A percentile compares a stretch with the other conserved stretches of the same genome.
These are phyloP conservation scores for Lumnitzera racemosa DNA, from an alignment of 345 rosid species.

Conservation along the genomic window DNA sequence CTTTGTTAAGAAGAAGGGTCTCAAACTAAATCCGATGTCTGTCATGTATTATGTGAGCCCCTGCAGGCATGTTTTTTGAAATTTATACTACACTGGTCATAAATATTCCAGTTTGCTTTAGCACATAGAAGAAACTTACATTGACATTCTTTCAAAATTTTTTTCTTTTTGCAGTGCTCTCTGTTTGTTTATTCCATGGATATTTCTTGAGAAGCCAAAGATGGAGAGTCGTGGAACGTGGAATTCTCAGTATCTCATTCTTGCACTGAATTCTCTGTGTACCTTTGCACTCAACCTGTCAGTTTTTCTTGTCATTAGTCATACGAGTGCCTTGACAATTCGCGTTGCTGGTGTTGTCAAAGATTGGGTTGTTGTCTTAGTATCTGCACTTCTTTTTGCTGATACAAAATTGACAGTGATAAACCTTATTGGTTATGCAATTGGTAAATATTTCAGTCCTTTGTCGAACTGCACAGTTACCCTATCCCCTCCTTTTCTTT, in stretches of 20 bases:
- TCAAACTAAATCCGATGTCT: slow-evolving; percentile 83
- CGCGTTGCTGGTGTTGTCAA: slow-evolving; percentile 99
- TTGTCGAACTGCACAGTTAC: background rate
- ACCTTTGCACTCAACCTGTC: slow-evolving; percentile 97
- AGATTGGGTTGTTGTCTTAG: slow-evolving; percentile 96
- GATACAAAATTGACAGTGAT: slow-evolving; percentile 87
- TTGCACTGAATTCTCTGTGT: slow-evolving; percentile 76
- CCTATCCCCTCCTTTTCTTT: background rate
- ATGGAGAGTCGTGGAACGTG: slow-evolving; percentile 74
- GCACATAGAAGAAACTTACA: background rate
- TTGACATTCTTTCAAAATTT: background rate
- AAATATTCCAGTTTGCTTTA: background rate
- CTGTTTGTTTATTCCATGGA: slow-evolving; percentile 89
- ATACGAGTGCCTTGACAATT: slow-evolving; percentile 94
- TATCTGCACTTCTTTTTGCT: slow-evolving; percentile 85
- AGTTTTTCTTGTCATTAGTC: slow-evolving; percentile 92
- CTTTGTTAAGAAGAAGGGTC: slow-evolving; percentile 89
- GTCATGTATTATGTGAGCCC: slow-evolving; percentile 96
- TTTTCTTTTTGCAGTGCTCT: slow-evolving; percentile 52
- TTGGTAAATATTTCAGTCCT: slow-evolving; percentile 42
- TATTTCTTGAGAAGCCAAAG: slow-evolving; percentile 84
- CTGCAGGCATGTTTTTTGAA: slow-evolving; percentile 60
- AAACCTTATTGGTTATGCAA: slow-evolving; percentile 80
- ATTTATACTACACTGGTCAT: background rate
- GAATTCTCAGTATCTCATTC: slow-evolving; percentile 59